Percentiles rank a stretch among this genome's conserved stretches.
Conservation (phyloP, 768 basidiomycete species). For the Pulveroboletus sp. region DNA sequence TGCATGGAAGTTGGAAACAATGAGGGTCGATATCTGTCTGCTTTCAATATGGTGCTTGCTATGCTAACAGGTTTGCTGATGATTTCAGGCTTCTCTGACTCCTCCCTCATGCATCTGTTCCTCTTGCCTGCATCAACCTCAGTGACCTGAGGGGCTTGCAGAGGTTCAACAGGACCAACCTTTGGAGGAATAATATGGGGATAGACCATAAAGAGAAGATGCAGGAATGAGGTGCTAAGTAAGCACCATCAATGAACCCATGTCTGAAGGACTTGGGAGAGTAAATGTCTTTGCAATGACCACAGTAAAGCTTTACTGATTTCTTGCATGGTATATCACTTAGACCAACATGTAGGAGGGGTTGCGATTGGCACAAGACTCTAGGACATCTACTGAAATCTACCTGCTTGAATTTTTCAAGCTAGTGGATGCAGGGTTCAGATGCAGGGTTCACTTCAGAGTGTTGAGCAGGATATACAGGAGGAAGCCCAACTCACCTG, state of each 20-base stretch:
- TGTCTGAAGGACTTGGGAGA: slow-evolving; percentile 96
- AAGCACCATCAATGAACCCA: slow-evolving; percentile 97
- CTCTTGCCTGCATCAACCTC: slow-evolving; percentile 34
- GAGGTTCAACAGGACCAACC: slow-evolving; percentile 46
- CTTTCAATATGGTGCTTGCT: slow-evolving; percentile 79
- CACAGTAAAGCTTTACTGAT: slow-evolving; percentile 98
- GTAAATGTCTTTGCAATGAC: slow-evolving; percentile 97
- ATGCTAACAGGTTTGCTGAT: slow-evolving; percentile 74
- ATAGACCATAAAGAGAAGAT: slow-evolving; percentile 96
- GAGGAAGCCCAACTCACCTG: too few species aligned
- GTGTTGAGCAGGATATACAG: slow-evolving; percentile 39
- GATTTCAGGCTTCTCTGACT: slow-evolving; percentile 47
- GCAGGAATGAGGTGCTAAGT: slow-evolving; percentile 99
- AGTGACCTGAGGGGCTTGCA: slow-evolving; percentile 22
- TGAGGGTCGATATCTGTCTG: slow-evolving; percentile 89
- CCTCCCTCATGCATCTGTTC: slow-evolving; percentile 53
- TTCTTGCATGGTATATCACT: slow-evolving; percentile 98
- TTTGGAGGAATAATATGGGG: slow-evolving; percentile 90
- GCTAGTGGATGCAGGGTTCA: slow-evolving; percentile 39
- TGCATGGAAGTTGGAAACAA: too few species aligned
- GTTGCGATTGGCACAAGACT: slow-evolving; percentile 91
- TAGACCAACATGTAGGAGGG: slow-evolving; percentile 94
- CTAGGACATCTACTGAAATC: slow-evolving; percentile 99
- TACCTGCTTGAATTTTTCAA: slow-evolving; percentile 97
- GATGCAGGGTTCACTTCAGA: slow-evolving; percentile 1